phyloP scores from a whole-genome alignment of 106 monocot species.

The Phalaenopsis aphrodite region DNA sequence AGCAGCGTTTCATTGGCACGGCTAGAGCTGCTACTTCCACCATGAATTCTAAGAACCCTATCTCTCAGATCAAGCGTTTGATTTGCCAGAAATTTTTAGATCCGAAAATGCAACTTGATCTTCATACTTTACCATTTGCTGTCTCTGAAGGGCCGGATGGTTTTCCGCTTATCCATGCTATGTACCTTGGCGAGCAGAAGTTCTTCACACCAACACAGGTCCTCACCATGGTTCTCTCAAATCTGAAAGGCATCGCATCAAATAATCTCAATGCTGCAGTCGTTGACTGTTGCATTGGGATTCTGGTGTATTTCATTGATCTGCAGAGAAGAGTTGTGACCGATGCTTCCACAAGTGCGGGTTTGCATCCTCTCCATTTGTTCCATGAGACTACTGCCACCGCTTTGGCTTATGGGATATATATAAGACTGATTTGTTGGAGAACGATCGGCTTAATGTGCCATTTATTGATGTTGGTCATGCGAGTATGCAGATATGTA shows the following conservation, averaged over 20 bases:
- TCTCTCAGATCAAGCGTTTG: slow-evolving; percentile 82
- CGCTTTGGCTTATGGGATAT: slow-evolving; percentile 46
- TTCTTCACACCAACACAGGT: slow-evolving; percentile 68
- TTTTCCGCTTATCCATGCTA: slow-evolving; percentile 54
- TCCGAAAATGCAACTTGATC: slow-evolving; percentile 53
- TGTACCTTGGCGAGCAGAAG: slow-evolving; percentile 59
- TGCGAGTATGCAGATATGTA: slow-evolving; percentile 44
- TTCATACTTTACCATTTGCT: slow-evolving; percentile 41
- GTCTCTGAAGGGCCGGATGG: slow-evolving; percentile 73
- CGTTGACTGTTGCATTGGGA: slow-evolving; percentile 35
- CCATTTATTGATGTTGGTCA: slow-evolving; percentile 63
- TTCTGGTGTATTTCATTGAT: slow-evolving; percentile 49
- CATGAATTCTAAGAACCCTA: slow-evolving; percentile 74
- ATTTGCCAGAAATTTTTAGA: slow-evolving; percentile 66
- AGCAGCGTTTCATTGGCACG: slow-evolving; percentile 78
- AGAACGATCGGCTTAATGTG: slow-evolving; percentile 32
- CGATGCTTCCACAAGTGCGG: slow-evolving; percentile 40
- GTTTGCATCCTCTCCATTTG: slow-evolving; percentile 24
- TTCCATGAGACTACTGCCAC: slow-evolving; percentile 51
- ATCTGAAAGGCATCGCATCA: slow-evolving; percentile 48
- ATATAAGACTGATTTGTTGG: slow-evolving; percentile 40
- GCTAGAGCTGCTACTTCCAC: slow-evolving; percentile 62
- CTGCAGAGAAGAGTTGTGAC: slow-evolving; percentile 43
- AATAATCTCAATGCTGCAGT: slow-evolving; percentile 38
- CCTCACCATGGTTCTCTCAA: slow-evolving; percentile 46